A percentile compares a stretch with the other conserved stretches of the same genome.
Evolutionary conservation across 2,329 filamentous ascomycete species (phyloP).

Genomic region (Cladophialophora bantiana): DNA sequence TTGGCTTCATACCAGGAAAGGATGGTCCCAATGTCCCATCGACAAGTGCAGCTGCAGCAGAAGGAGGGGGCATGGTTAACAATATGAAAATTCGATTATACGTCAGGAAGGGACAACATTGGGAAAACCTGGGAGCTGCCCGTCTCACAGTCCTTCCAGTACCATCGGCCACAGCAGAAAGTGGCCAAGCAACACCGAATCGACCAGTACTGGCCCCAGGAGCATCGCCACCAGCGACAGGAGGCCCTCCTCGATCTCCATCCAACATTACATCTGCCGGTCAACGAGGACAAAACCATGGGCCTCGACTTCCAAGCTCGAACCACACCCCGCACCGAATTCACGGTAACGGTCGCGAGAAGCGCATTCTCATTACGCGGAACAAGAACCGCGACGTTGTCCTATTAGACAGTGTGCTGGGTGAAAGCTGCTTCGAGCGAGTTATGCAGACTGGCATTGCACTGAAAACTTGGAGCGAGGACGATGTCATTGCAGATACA

Average conservation of each 20-base stretch:
- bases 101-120: slow-evolving; percentile 75
- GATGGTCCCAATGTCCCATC: slow-evolving; percentile 52
- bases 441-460: slow-evolving; percentile 87
- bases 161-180: slow-evolving; percentile 42
- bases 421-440: slow-evolving; percentile 82
- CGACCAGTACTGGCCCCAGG: slow-evolving; percentile 25
- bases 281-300: slow-evolving; percentile 41
- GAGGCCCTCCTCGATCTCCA: slow-evolving; percentile 36
- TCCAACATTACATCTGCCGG: slow-evolving; percentile 41
- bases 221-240: slow-evolving; percentile 36
- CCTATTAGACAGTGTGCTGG: slow-evolving; percentile 82
- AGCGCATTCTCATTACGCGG: slow-evolving; percentile 80
- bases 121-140: slow-evolving; percentile 90
- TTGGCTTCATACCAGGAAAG: slow-evolving; percentile 61
- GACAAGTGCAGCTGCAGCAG: slow-evolving; percentile 57
- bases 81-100: slow-evolving; percentile 90
- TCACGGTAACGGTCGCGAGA: slow-evolving; percentile 73
- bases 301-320: slow-evolving; percentile 39
- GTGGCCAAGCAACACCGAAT: slow-evolving; percentile 35
- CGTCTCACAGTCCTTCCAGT: slow-evolving; percentile 78
- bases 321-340: slow-evolving; percentile 48
- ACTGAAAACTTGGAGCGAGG: slow-evolving; percentile 85
- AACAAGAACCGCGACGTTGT: slow-evolving; percentile 67
- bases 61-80: slow-evolving; percentile 68
- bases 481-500: slow-evolving; percentile 63